Percentiles rank a stretch among this genome's conserved stretches.
Evolutionary conservation across 345 rosid genomes (phyloP).

Genomic region (Gossypium anomalum): DNA sequence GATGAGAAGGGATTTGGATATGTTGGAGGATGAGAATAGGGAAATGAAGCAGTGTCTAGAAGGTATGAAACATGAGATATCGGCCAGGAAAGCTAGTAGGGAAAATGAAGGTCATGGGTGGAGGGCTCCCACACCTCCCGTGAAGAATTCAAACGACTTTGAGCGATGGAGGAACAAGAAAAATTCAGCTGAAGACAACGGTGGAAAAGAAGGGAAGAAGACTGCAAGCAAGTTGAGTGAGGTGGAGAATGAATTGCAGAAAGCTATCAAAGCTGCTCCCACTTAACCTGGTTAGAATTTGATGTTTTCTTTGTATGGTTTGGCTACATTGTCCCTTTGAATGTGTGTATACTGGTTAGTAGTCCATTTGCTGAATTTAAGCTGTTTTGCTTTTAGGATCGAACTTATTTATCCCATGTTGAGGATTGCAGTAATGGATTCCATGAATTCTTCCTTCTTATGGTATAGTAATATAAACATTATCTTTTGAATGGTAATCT

Average conservation of each 20-base stretch:
- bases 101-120: constrained; percentile 26
- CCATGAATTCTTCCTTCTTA: neutral
- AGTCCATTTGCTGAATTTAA: neutral
- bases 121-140: constrained; percentile 18
- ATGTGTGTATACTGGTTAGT: constrained; percentile 7
- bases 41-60: constrained; percentile 45
- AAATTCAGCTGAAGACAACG: constrained; percentile 27
- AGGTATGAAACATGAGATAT: constrained; percentile 35
- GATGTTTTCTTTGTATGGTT: neutral
- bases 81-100: constrained; percentile 12
- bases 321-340: neutral
- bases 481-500: neutral
- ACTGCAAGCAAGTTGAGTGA: constrained; percentile 24
- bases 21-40: constrained; percentile 45
- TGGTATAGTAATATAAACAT: neutral
- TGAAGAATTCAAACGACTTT: constrained; percentile 31
- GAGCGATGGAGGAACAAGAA: constrained; percentile 36
- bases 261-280: constrained; percentile 54
- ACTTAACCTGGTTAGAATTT: constrained; percentile 23
- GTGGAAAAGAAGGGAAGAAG: constrained; percentile 27
- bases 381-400: neutral
- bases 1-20: constrained; percentile 56
- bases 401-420: neutral
- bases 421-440: constrained; percentile 3
- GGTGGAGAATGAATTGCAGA: constrained; percentile 52